These are phyloP conservation scores for Theobroma grandiflorum DNA, from an alignment of 441 rosid species.

Conservation along the genomic window DNA sequence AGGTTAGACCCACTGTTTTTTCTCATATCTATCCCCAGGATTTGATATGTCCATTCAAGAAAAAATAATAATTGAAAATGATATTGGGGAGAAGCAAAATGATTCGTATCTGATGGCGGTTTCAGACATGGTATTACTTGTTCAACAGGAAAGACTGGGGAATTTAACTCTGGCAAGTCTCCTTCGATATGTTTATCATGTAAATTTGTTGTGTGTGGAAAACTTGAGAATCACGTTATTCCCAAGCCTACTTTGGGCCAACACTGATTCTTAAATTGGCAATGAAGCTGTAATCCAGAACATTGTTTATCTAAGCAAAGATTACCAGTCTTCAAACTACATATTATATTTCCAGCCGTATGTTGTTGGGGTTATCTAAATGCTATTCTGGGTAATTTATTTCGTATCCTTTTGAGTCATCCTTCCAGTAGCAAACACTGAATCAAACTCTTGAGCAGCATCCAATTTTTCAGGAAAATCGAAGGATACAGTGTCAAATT, in stretches of 20 bases:
- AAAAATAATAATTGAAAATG: background rate
- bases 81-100: background rate
- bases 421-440: background rate
- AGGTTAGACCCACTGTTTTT: slow-evolving; percentile 13
- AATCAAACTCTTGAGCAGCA: background rate
- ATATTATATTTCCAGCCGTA: background rate
- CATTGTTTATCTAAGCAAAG: background rate
- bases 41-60: slow-evolving; percentile 2
- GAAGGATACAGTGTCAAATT: background rate
- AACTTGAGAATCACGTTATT: background rate
- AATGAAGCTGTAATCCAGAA: background rate
- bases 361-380: background rate
- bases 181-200: background rate
- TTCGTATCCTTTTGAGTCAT: background rate
- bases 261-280: background rate
- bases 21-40: background rate
- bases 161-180: background rate
- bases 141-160: background rate
- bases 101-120: background rate
- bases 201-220: background rate
- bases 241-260: background rate
- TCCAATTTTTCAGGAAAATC: background rate
- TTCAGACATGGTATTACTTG: background rate
- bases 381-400: background rate
- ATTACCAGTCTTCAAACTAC: background rate